These are phyloP conservation scores for Cadophora gregata DNA, from an alignment of 2,329 filamentous ascomycete species.

Conservation along the genomic window DNA sequence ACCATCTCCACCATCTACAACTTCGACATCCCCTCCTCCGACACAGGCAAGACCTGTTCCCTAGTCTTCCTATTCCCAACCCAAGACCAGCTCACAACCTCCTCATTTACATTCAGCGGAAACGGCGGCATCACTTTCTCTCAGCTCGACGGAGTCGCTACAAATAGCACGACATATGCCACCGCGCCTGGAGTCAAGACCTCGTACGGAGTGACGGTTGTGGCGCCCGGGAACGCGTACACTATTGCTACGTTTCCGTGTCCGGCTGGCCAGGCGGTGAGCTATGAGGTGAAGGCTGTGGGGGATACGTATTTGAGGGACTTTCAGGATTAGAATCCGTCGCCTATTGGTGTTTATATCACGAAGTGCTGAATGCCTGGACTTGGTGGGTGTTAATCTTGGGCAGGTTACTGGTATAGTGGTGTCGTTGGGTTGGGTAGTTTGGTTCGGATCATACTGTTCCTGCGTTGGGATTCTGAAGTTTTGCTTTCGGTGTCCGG, in stretches of 20 bases:
- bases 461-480: no score
- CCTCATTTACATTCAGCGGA: slow-evolving; percentile 59
- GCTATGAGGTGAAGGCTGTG: slow-evolving; percentile 56
- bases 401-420: no score
- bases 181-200: slow-evolving; percentile 54
- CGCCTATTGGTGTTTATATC: slow-evolving; percentile 49
- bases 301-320: slow-evolving; percentile 60
- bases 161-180: slow-evolving; percentile 56
- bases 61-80: slow-evolving; percentile 69
- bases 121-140: slow-evolving; percentile 59
- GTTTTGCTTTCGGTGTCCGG: no score
- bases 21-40: slow-evolving; percentile 65
- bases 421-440: no score
- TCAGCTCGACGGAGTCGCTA: slow-evolving; percentile 52
- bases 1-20: slow-evolving; percentile 67
- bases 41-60: slow-evolving; percentile 64
- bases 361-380: slow-evolving; percentile 23
- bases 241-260: slow-evolving; percentile 61
- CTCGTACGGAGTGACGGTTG: slow-evolving; percentile 50
- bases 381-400: not conserved
- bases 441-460: no score
- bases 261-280: slow-evolving; percentile 56
- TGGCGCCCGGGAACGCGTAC: slow-evolving; percentile 55
- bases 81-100: slow-evolving; percentile 61
- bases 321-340: slow-evolving; percentile 67